These are phyloP conservation scores for Mortierella sp. DNA, from an alignment of 371 early-diverging fungal genomes.

Conservation along the genomic window DNA sequence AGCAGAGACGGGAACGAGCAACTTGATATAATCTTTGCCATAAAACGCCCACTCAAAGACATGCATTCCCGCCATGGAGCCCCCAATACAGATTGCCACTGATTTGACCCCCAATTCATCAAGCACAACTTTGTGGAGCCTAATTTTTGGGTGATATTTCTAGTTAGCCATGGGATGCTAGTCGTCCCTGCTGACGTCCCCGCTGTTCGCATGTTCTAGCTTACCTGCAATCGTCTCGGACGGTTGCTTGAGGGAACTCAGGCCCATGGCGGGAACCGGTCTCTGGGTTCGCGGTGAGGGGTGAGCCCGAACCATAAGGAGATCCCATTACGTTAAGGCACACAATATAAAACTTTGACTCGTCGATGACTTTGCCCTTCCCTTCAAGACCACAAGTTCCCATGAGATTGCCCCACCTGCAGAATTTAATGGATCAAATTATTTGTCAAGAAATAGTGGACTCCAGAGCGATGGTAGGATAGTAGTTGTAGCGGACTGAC, in stretches of 20 bases:
- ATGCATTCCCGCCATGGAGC: slow-evolving; percentile 98
- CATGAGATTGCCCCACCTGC: slow-evolving; percentile 76
- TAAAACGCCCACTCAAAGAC: slow-evolving; percentile 93
- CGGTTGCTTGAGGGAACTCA: slow-evolving; percentile 87
- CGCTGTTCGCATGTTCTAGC: neutral
- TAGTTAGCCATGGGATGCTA: no score
- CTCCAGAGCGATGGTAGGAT: neutral
- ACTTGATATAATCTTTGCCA: slow-evolving; percentile 84
- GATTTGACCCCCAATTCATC: slow-evolving; percentile 86
- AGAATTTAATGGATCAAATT: neutral
- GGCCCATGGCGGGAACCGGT: slow-evolving; percentile 88
- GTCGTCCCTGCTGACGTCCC: no score
- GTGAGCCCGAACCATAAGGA: slow-evolving; percentile 96
- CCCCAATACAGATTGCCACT: slow-evolving; percentile 92
- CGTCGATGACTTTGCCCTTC: slow-evolving; percentile 88
- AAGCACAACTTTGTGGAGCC: slow-evolving; percentile 83
- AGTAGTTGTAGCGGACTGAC: neutral
- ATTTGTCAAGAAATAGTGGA: neutral
- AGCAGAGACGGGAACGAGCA: slow-evolving; percentile 92
- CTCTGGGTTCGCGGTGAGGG: slow-evolving; percentile 86
- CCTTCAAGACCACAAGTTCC: slow-evolving; percentile 85
- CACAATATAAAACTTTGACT: slow-evolving; percentile 89
- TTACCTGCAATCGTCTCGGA: slow-evolving; percentile 89
- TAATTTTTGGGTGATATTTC: slow-evolving; percentile 2
- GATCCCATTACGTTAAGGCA: slow-evolving; percentile 95